Conservation (phyloP, 1,284 basidiomycete genomes). For the Ganoderma meredithae region DNA sequence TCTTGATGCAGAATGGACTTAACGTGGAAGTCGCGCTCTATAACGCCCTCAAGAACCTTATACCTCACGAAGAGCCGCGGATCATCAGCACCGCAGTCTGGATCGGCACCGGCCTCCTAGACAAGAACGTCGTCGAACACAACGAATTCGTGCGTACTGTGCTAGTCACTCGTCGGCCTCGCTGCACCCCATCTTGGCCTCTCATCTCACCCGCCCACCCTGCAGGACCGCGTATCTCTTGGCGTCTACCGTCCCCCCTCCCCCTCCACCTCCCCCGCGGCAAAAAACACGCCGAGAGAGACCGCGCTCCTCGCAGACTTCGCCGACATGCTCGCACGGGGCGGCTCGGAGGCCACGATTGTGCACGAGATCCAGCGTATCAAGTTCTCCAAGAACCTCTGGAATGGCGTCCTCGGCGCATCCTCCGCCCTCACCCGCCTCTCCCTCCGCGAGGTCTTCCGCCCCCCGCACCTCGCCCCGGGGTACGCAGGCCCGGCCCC, state of each 20-base stretch:
- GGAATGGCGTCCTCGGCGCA: conserved; percentile 66
- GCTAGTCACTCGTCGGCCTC: conserved; percentile 12
- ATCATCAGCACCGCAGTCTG: conserved; percentile 64
- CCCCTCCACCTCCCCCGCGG: conserved; percentile 44
- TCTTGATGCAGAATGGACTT: conserved; percentile 81
- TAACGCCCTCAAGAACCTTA: conserved; percentile 52
- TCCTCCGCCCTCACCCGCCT: conserved; percentile 59
- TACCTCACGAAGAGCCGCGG: conserved; percentile 48
- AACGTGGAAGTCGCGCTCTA: conserved; percentile 77
- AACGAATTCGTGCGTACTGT: conserved; percentile 60
- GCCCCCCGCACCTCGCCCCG: conserved; percentile 45
- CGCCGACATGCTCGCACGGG: conserved; percentile 51
- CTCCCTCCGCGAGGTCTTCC: conserved; percentile 60
- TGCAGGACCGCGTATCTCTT: conserved; percentile 59
- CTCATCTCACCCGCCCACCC: neutral
- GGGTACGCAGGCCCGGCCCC: conserved; percentile 6
- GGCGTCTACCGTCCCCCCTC: conserved; percentile 58
- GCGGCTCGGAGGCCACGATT: conserved; percentile 57
- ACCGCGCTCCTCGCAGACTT: conserved; percentile 54
- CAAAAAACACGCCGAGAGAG: conserved; percentile 53
- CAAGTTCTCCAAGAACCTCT: conserved; percentile 72
- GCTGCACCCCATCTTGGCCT: neutral
- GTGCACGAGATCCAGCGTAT: conserved; percentile 66
- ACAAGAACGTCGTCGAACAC: conserved; percentile 58
- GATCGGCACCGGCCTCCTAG: conserved; percentile 58